A percentile compares a stretch with the other conserved stretches of the same genome.
These are phyloP conservation scores for Pythium monospermum DNA, from an alignment of 352 stramenopile species.

Conservation along the genomic window DNA sequence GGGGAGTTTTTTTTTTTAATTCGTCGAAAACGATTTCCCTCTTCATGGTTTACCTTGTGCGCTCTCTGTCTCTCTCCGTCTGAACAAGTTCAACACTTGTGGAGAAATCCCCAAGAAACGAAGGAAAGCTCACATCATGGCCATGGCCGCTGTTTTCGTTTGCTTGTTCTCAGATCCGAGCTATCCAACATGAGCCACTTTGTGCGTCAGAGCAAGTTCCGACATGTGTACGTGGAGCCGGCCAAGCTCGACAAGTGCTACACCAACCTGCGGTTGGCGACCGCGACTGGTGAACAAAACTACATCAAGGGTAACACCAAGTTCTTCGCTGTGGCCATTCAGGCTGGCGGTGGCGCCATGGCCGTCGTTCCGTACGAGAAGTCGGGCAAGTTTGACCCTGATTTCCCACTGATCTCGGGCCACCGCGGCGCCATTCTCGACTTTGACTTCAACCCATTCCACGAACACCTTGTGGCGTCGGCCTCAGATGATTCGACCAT, in stretches of 20 bases:
- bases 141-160: not conserved
- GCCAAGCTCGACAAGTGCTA: slow-evolving; percentile 93
- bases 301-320: slow-evolving; percentile 99
- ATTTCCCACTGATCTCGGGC: slow-evolving; percentile 93
- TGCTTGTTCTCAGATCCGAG: not conserved
- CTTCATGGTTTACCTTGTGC: no score
- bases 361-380: slow-evolving; percentile 94
- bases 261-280: slow-evolving; percentile 92
- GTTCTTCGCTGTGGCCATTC: slow-evolving; percentile 97
- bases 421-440: slow-evolving; percentile 96
- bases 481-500: slow-evolving; percentile 97
- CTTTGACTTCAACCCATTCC: slow-evolving; percentile 99
- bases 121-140: no score
- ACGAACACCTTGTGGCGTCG: slow-evolving; percentile 95
- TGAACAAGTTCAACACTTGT: no score
- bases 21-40: no score
- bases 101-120: no score
- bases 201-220: slow-evolving; percentile 97
- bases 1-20: no score
- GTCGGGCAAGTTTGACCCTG: slow-evolving; percentile 92
- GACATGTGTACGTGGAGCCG: slow-evolving; percentile 97
- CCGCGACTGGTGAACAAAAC: slow-evolving; percentile 98
- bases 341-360: slow-evolving; percentile 86
- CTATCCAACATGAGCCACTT: slow-evolving; percentile 87
- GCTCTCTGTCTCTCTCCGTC: no score